These are phyloP conservation scores for Lentinula lateritia DNA, from an alignment of 768 basidiomycete genomes.

Conservation along the genomic window DNA sequence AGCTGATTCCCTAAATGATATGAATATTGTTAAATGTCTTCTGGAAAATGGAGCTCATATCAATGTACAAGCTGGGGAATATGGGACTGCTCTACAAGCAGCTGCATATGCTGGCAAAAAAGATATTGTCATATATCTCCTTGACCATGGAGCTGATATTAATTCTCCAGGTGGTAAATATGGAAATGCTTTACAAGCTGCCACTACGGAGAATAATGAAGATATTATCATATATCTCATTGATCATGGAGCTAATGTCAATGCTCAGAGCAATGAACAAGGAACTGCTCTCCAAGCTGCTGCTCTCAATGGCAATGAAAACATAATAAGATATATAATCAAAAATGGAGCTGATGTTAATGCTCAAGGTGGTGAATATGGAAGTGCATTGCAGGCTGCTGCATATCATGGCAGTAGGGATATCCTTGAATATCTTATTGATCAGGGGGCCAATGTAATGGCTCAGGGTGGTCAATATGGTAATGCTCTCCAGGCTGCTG, in stretches of 20 bases:
- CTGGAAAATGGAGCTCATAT: neutral
- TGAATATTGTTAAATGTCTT: neutral
- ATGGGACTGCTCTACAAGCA: neutral
- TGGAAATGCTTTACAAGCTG: neutral
- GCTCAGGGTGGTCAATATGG: neutral
- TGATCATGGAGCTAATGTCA: neutral
- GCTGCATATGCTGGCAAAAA: neutral
- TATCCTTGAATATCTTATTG: neutral
- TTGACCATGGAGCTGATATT: neutral
- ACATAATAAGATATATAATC: neutral
- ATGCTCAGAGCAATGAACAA: neutral
- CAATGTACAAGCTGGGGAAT: neutral
- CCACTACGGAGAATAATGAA: neutral
- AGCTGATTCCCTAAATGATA: neutral
- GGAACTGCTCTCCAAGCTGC: neutral
- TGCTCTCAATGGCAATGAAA: neutral
- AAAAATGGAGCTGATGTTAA: neutral
- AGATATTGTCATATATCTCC: neutral
- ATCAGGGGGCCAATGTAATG: neutral
- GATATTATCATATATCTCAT: neutral
- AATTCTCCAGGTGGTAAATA: neutral
- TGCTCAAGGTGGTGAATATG: neutral
- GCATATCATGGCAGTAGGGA: neutral
- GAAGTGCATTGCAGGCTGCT: neutral
- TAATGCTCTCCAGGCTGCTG: neutral